Evolutionary conservation across 345 rosid species (phyloP).

Genomic region (Aethionema arabicum): DNA sequence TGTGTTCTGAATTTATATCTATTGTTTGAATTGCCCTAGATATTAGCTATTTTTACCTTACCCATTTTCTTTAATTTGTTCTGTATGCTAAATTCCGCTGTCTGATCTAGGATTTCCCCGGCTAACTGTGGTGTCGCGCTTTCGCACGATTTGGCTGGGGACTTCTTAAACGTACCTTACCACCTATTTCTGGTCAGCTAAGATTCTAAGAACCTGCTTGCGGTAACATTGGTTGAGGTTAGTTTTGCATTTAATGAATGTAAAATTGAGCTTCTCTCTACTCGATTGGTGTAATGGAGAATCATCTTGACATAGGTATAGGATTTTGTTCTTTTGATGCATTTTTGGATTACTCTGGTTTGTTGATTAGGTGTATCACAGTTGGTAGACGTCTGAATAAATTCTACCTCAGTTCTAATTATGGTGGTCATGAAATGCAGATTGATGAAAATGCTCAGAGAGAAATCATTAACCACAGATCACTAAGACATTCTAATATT

Average conservation of each 20-base stretch:
- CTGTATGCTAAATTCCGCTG: slow-evolving; percentile 51
- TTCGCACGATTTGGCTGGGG: too few relatives aligned
- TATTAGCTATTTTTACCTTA: background rate
- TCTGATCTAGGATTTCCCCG: too few relatives aligned
- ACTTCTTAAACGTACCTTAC: too few relatives aligned
- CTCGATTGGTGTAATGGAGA: background rate
- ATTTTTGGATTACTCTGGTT: background rate
- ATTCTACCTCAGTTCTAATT: slow-evolving; percentile 1
- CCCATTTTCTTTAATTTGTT: slow-evolving; percentile 10
- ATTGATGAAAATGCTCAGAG: slow-evolving; percentile 92
- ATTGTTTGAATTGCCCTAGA: background rate
- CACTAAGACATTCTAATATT: slow-evolving; percentile 91
- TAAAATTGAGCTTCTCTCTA: too few relatives aligned
- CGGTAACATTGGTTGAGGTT: too few relatives aligned
- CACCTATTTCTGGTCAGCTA: too few relatives aligned
- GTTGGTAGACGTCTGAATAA: background rate
- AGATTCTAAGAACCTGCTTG: too few relatives aligned
- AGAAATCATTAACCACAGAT: slow-evolving; percentile 93
- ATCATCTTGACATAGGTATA: slow-evolving; percentile 55
- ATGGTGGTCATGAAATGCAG: slow-evolving; percentile 45
- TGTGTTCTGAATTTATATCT: background rate
- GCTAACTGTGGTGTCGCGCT: too few relatives aligned
- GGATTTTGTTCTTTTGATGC: background rate
- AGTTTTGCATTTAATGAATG: too few relatives aligned
- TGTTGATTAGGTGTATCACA: background rate